A percentile compares a stretch with the other conserved stretches of the same genome.
Conservation (phyloP, 2,329 filamentous ascomycete species). For the Endocalyx cinctus region DNA sequence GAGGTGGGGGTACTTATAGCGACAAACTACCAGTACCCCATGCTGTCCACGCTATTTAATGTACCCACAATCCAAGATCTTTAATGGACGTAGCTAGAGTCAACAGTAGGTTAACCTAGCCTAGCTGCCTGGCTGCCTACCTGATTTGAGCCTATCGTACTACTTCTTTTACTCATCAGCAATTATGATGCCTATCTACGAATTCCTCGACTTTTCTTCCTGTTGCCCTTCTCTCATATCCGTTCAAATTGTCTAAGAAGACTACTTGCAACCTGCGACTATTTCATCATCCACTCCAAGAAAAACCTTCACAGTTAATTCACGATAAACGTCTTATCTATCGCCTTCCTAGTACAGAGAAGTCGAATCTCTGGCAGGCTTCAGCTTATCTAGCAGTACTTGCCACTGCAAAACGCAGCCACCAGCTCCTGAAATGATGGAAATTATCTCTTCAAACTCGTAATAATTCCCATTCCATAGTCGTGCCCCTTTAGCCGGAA, state of each 20-base stretch:
- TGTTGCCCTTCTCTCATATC: slow-evolving; percentile 11
- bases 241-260: slow-evolving; percentile 6
- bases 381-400: slow-evolving; percentile 29
- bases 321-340: not conserved
- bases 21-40: too few species aligned
- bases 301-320: slow-evolving; percentile 1
- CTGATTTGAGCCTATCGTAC: too few species aligned
- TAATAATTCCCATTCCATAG: slow-evolving; percentile 32
- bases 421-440: slow-evolving; percentile 17
- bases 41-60: too few species aligned
- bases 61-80: too few species aligned
- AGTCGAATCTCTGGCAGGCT: slow-evolving; percentile 11
- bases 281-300: slow-evolving; percentile 6
- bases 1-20: too few species aligned
- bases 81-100: too few species aligned
- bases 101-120: too few species aligned
- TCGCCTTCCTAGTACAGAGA: slow-evolving; percentile 3
- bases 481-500: slow-evolving; percentile 38
- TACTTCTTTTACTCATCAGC: too few species aligned
- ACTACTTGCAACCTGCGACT: slow-evolving; percentile 5
- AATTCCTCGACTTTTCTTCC: slow-evolving; percentile 13
- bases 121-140: too few species aligned
- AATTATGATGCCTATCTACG: too few species aligned
- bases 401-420: slow-evolving; percentile 38
- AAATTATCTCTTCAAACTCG: slow-evolving; percentile 28